A percentile compares a stretch with the other conserved stretches of the same genome.
phyloP scores from a whole-genome alignment of 768 basidiomycete species.

The Suillus occidentalis region DNA sequence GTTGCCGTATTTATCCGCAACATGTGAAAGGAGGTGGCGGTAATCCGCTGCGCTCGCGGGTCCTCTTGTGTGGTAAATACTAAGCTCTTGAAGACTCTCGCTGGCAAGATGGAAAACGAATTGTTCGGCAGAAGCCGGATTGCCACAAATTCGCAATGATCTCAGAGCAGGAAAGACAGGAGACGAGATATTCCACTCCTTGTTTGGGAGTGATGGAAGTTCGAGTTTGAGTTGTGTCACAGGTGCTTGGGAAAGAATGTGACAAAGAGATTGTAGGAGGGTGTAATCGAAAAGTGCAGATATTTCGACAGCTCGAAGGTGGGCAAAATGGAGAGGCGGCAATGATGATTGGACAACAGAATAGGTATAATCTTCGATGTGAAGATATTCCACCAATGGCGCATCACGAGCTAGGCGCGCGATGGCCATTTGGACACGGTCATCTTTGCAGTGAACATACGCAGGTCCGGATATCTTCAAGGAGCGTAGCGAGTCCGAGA shows the following conservation, averaged over 20 bases:
- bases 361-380: neutral
- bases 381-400: conserved; percentile 15
- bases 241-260: conserved; percentile 3
- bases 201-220: neutral
- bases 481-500: conserved; percentile 16
- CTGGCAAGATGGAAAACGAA: neutral
- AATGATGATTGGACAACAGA: neutral
- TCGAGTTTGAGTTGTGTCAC: neutral
- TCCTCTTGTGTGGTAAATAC: neutral
- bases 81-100: neutral
- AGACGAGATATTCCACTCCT: neutral
- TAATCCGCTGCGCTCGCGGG: neutral
- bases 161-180: neutral
- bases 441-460: conserved; percentile 13
- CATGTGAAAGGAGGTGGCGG: neutral
- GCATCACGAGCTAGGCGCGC: conserved; percentile 17
- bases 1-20: neutral
- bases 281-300: neutral
- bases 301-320: neutral
- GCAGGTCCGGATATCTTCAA: conserved; percentile 13
- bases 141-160: neutral
- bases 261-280: neutral
- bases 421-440: conserved; percentile 18
- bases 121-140: neutral
- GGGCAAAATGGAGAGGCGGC: neutral